Conservation (phyloP, 2,329 filamentous ascomycete genomes). For the Seiridium cupressi region DNA sequence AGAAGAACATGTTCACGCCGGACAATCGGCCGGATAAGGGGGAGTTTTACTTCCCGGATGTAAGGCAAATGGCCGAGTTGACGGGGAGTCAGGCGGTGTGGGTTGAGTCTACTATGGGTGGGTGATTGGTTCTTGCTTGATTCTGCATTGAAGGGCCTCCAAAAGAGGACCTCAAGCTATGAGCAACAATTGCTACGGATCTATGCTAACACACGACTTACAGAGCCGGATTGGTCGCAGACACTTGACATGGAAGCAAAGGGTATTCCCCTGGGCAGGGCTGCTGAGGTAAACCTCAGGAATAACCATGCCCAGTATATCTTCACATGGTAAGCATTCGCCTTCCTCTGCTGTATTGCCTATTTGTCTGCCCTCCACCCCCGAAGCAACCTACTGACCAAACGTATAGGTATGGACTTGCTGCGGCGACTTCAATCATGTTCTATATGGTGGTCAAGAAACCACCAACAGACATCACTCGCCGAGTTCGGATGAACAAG, state of each 20-base stretch:
- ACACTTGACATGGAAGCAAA: constrained; percentile 73
- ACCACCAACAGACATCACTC: constrained; percentile 69
- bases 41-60: constrained; percentile 94
- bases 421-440: constrained; percentile 87
- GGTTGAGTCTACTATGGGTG: constrained; percentile 95
- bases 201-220: constrained; percentile 16
- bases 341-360: not conserved
- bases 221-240: constrained; percentile 76
- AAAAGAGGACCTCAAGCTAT: not conserved
- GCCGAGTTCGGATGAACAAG: constrained; percentile 73
- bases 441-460: constrained; percentile 93
- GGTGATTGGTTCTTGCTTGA: constrained; percentile 13
- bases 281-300: constrained; percentile 85
- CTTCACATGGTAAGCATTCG: constrained; percentile 80
- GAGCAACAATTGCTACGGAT: not conserved
- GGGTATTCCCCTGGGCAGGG: constrained; percentile 85
- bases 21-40: constrained; percentile 79
- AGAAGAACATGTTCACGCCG: constrained; percentile 97
- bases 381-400: constrained; percentile 9
- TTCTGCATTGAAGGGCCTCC: not conserved
- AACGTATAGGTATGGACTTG: constrained; percentile 74
- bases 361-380: not conserved
- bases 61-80: constrained; percentile 82
- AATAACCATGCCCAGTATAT: constrained; percentile 99
- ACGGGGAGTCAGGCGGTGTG: constrained; percentile 85